Conservation (phyloP, 805 yeast genomes). For the Diddensiella santjacobensis region DNA sequence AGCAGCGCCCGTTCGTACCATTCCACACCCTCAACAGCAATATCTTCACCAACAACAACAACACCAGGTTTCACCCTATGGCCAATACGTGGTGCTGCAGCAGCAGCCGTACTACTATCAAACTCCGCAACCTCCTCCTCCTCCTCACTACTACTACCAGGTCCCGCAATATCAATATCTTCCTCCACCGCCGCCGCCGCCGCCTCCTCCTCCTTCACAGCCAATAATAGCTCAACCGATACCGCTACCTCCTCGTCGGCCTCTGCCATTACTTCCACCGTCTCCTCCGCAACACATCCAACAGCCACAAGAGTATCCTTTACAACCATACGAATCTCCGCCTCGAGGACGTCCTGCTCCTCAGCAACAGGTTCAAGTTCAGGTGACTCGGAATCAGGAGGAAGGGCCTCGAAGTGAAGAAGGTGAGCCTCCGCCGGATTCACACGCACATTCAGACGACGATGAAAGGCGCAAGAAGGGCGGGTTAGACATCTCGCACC, state of each 20-base stretch:
- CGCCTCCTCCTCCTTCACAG: no score
- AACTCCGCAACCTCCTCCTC: conserved; percentile 1
- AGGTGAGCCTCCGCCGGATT: no score
- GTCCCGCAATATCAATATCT: not conserved
- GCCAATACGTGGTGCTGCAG: conserved; percentile 8
- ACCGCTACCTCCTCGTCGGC: no score
- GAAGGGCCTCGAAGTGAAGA: no score
- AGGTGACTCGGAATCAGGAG: no score
- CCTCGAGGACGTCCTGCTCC: no score
- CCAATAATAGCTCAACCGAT: not conserved
- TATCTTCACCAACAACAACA: conserved; percentile 4
- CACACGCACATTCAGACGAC: no score
- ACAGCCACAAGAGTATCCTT: no score
- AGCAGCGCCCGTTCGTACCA: conserved; percentile 20
- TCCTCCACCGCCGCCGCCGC: not conserved
- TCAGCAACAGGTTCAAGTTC: no score
- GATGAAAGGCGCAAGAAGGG: no score
- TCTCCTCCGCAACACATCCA: not conserved
- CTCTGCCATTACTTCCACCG: not conserved
- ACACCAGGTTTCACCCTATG: conserved; percentile 3
- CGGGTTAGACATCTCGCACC: not conserved
- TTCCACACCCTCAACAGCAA: conserved; percentile 12
- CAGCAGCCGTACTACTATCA: conserved; percentile 5
- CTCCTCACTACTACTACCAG: not conserved
- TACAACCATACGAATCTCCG: no score